Base-by-base conservation (phyloP, 2,329 filamentous ascomycete species). In the Monosporascus sp. region DNA sequence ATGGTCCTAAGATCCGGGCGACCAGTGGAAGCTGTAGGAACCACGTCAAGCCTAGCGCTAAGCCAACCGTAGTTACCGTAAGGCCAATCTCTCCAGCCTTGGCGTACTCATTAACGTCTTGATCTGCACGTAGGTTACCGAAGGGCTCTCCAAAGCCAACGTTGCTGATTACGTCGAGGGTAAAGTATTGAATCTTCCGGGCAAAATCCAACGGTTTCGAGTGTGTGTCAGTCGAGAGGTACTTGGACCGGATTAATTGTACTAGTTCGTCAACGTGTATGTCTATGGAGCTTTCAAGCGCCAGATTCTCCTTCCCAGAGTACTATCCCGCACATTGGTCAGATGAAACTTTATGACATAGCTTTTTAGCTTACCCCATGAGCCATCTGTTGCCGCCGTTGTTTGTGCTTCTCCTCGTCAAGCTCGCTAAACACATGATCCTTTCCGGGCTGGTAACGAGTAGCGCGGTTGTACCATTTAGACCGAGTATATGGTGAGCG, bases 361-460 rank as follows among this genome's bases (percentile, higher is more conserved):
- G 35, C 5, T 3, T 24, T 18, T 43, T 18, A 24, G 39, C 70
- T 54, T 68, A 78, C 80, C 1, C 77, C 81, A 2, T 75, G 69
- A 3, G 75, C 71, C 70, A 83, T 75, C 55, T 80, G 76, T 58
- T 74, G 75, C 20, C 75, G 68, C 37, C 76, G 60, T 18, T 58
- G 56, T 2, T 71, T 65, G 56, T 84, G 81, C 43, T 72, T 71
- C 5, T 69, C 70, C 43, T 75, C 76, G 53, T 82, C 70, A 5
- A 72, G 72, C 57, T 78, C 71, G 2, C 72, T 76, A 54, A 84
- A 81, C 37, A 83, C 68, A 51, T 78, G 81, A 59, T 83, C 76
- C 5, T 70, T 67, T 1, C 73, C 72, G 5, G 76, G 72, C 53
- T 82, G 75, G 25, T 80, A 69, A 3, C 75, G 73, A 43, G 73